Evolutionary conservation across 305 asterid species (phyloP), one percentile per base, ranked within the genome.

Genomic region (Stenogyne calaminthoides): DNA sequence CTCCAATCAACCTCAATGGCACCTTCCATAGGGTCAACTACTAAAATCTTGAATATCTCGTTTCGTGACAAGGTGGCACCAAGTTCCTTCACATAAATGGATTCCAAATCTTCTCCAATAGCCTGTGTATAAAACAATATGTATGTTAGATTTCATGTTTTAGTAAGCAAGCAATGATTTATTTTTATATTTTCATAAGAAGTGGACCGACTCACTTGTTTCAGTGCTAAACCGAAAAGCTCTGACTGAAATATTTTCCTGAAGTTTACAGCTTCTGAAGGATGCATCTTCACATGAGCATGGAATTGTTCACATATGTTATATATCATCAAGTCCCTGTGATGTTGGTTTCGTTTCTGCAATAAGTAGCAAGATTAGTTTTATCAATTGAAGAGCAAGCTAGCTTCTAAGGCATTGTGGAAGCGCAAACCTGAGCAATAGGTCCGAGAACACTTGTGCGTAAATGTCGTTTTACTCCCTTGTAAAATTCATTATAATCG

Each of bases 1-100:
- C 98, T 87, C 98, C 98, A 93, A 46, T 93, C 98, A 49, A 93
- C 98, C 64, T 93, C 96, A 68, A 91, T 87, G 46, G 96, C 95
- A 27, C 96, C 98, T 76, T 83, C 92, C 97, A 93, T 91, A 7
- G 81, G 85, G 47, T 88, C 92, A 2, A 69, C 10, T 15, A 91
- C 96, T 58, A 93, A 71, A 49, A 78, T 84, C 78, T 89, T 77
- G 68, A 89, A 80, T 27, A 91, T 69, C 51, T 84, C 92, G 0
- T 80, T 59, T 75, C 88, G 84, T 4, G 88, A 73, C 64, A 91
- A 32, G 34, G 84, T 86, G 40, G 71, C 22, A 15, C 84, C 90
- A 8, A 89, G 80, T 40, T 83, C 89, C 80, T 86, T 82, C 42
- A 89, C 96, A 39, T 80, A 81, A 58, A 89, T 20, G 37, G 94